A percentile compares a stretch with the other conserved stretches of the same genome.
Conservation (phyloP, 2,329 filamentous ascomycete species). For the Claviceps arundinis region DNA sequence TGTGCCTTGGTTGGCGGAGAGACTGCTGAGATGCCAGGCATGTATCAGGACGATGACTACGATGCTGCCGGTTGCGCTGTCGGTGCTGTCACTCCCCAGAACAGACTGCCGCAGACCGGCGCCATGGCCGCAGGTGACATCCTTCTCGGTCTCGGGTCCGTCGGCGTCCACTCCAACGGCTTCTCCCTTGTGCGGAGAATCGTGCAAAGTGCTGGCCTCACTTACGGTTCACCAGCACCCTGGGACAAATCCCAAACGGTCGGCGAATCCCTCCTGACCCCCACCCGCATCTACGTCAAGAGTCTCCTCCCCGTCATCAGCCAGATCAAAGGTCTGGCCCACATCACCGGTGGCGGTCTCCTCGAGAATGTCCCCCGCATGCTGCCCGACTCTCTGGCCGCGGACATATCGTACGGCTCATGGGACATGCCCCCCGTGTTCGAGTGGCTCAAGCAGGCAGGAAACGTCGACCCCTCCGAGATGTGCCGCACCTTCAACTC, state of each 20-base stretch:
- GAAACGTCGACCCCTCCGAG: conserved; percentile 61
- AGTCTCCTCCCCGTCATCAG: conserved; percentile 54
- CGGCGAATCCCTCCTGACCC: conserved; percentile 69
- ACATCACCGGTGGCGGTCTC: conserved; percentile 92
- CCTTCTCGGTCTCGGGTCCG: conserved; percentile 72
- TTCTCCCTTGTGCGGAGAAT: conserved; percentile 94
- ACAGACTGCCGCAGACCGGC: conserved; percentile 61
- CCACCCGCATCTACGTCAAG: conserved; percentile 89
- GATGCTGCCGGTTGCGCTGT: conserved; percentile 86
- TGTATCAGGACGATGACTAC: conserved; percentile 81
- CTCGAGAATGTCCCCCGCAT: conserved; percentile 91
- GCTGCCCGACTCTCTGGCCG: conserved; percentile 66
- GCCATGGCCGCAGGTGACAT: conserved; percentile 74
- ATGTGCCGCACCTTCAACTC: conserved; percentile 93
- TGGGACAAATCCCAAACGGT: conserved; percentile 55
- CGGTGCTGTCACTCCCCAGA: conserved; percentile 59
- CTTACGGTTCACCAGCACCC: conserved; percentile 59
- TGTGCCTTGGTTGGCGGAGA: conserved; percentile 94
- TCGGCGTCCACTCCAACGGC: conserved; percentile 88
- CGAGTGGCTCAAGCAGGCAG: conserved; percentile 65
- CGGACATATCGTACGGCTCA: conserved; percentile 61
- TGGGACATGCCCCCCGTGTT: conserved; percentile 75
- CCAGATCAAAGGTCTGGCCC: conserved; percentile 80
- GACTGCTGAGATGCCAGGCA: conserved; percentile 95
- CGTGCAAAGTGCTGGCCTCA: conserved; percentile 57